Percentiles rank a stretch among this genome's conserved stretches.
phyloP scores from a whole-genome alignment of 345 rosid genomes.

The Populus simonii region DNA sequence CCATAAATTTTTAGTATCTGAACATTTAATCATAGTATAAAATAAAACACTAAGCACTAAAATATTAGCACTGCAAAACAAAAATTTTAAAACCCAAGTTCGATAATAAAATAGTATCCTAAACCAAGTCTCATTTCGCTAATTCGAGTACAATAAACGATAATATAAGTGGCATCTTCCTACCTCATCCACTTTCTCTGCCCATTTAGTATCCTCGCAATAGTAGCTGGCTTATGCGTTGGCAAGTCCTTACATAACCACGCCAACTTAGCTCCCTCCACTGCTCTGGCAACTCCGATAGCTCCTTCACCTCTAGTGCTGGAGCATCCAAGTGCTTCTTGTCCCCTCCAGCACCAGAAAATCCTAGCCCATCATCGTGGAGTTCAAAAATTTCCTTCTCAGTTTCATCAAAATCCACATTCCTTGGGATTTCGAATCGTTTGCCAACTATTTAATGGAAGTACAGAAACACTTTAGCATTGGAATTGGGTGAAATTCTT shows the following conservation, averaged over 20 bases:
- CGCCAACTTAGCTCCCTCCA: slow-evolving; percentile 84
- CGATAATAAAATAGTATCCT: slow-evolving; percentile 36
- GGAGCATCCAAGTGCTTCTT: slow-evolving; percentile 41
- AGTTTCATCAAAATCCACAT: slow-evolving; percentile 7
- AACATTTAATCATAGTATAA: background rate
- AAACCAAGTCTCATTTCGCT: slow-evolving; percentile 75
- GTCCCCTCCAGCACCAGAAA: slow-evolving; percentile 22
- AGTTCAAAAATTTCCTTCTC: slow-evolving; percentile 12
- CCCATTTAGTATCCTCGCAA: slow-evolving; percentile 62
- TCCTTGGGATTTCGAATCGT: slow-evolving; percentile 16
- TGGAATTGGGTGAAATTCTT: slow-evolving; percentile 11
- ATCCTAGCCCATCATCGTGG: slow-evolving; percentile 14
- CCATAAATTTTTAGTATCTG: background rate
- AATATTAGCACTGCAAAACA: background rate
- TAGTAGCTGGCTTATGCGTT: slow-evolving; percentile 61
- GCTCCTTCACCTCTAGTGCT: slow-evolving; percentile 54
- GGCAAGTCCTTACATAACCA: slow-evolving; percentile 93
- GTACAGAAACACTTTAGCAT: slow-evolving; percentile 17
- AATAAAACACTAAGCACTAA: background rate
- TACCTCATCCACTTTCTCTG: slow-evolving; percentile 89
- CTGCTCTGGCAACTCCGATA: slow-evolving; percentile 76
- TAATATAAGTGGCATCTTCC: slow-evolving; percentile 72
- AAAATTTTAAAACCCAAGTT: background rate
- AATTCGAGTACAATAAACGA: slow-evolving; percentile 69
- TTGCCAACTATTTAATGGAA: slow-evolving; percentile 50